Percentiles rank a stretch among this genome's conserved stretches.
Evolutionary conservation across 305 asterid species (phyloP).

Genomic region (Euphrasia arctica): DNA sequence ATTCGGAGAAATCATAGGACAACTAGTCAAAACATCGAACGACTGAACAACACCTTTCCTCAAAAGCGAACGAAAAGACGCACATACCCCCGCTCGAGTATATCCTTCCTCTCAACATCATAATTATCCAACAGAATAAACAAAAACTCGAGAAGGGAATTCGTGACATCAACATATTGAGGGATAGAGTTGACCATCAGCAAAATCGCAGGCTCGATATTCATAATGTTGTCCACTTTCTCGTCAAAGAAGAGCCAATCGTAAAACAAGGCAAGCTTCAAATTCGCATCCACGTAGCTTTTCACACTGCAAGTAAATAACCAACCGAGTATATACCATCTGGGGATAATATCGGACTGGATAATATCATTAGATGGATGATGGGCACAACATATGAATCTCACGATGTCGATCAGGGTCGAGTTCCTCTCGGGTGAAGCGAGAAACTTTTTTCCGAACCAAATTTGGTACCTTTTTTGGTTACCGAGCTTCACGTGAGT

Average conservation of each 20-base stretch:
- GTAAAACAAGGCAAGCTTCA: slow-evolving; percentile 79
- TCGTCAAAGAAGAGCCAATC: slow-evolving; percentile 90
- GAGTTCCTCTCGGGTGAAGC: slow-evolving; percentile 49
- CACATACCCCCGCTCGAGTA: slow-evolving; percentile 44
- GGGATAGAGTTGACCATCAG: slow-evolving; percentile 77
- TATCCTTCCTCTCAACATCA: slow-evolving; percentile 67
- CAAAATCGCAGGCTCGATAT: slow-evolving; percentile 72
- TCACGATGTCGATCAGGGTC: slow-evolving; percentile 57
- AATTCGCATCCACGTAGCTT: slow-evolving; percentile 59
- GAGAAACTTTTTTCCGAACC: slow-evolving; percentile 78
- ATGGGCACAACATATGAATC: slow-evolving; percentile 81
- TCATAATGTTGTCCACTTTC: slow-evolving; percentile 61
- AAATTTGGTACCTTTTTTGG: slow-evolving; percentile 67
- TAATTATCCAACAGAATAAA: slow-evolving; percentile 65
- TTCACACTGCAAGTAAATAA: slow-evolving; percentile 48
- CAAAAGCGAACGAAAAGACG: slow-evolving; percentile 52
- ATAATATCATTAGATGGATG: slow-evolving; percentile 68
- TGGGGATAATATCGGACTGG: slow-evolving; percentile 59
- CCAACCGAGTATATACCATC: slow-evolving; percentile 95
- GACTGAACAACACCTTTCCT: slow-evolving; percentile 61
- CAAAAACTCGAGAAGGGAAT: slow-evolving; percentile 72
- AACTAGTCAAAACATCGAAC: slow-evolving; percentile 49
- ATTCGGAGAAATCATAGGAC: slow-evolving; percentile 51
- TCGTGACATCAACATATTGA: slow-evolving; percentile 55
- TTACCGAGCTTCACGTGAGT: slow-evolving; percentile 65